Conservation (phyloP, 176 grass and related monocot genomes). For the Triticum urartu region DNA sequence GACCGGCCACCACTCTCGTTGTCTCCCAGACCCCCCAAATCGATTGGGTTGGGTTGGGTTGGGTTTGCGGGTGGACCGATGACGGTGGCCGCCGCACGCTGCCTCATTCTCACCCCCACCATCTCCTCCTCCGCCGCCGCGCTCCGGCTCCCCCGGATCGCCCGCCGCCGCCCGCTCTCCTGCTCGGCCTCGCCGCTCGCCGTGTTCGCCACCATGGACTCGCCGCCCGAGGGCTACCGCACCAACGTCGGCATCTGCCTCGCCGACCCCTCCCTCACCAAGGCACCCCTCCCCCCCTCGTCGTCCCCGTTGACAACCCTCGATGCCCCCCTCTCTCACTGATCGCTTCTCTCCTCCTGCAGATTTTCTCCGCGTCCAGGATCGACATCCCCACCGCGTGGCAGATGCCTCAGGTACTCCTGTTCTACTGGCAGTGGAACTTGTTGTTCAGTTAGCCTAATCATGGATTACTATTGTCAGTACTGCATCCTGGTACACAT, state of each 20-base stretch:
- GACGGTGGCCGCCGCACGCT: slow-evolving; percentile 13
- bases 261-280: slow-evolving; percentile 65
- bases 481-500: not conserved
- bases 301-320: not conserved
- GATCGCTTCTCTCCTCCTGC: not conserved
- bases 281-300: slow-evolving; percentile 26
- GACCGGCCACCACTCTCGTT: no score
- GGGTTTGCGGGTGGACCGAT: not conserved
- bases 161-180: not conserved
- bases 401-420: slow-evolving; percentile 91
- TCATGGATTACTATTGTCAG: not conserved
- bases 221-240: slow-evolving; percentile 69
- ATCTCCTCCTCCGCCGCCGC: not conserved
- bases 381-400: slow-evolving; percentile 75
- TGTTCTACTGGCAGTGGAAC: not conserved
- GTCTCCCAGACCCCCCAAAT: no score
- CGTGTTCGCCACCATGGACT: slow-evolving; percentile 63
- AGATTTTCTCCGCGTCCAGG: slow-evolving; percentile 90
- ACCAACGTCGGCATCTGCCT: slow-evolving; percentile 96
- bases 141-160: not conserved
- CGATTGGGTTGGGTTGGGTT: not conserved
- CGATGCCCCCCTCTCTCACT: not conserved
- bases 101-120: slow-evolving; percentile 17
- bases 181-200: slow-evolving; percentile 1
- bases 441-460: not conserved